These are phyloP conservation scores for Aspergillus indologenus DNA, from an alignment of 495 filamentous ascomycete genomes.

Conservation along the genomic window DNA sequence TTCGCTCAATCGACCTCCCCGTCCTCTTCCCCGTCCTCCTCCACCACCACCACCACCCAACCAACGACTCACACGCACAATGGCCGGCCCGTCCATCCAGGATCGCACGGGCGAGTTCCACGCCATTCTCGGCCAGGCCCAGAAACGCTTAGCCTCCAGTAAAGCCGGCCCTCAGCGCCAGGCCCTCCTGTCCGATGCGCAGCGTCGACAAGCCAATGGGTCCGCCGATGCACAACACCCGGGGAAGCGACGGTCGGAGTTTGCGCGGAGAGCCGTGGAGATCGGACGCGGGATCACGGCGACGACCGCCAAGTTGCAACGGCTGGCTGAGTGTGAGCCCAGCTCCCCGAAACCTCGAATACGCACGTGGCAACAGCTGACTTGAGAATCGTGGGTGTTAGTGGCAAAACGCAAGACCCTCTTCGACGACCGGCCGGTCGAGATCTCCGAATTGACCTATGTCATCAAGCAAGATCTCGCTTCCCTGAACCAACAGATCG, in stretches of 20 bases:
- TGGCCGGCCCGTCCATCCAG: constrained; percentile 77
- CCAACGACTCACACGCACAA: constrained; percentile 25
- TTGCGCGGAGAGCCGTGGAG: constrained; percentile 82
- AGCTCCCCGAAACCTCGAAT: neutral
- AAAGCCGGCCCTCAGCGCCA: constrained; percentile 76
- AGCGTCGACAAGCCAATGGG: constrained; percentile 68
- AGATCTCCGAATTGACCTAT: constrained; percentile 94
- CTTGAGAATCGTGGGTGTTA: constrained; percentile 23
- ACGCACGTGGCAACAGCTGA: no score
- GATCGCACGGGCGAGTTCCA: constrained; percentile 94
- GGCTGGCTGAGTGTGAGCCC: constrained; percentile 75
- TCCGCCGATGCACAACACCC: constrained; percentile 45
- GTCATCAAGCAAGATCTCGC: constrained; percentile 97
- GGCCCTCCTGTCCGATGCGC: constrained; percentile 72
- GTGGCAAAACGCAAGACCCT: constrained; percentile 95
- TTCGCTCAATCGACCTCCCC: neutral
- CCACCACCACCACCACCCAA: neutral
- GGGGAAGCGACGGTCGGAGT: constrained; percentile 64
- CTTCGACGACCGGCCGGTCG: constrained; percentile 93
- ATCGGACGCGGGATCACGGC: constrained; percentile 86
- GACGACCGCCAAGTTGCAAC: constrained; percentile 91
- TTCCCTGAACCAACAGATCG: constrained; percentile 82
- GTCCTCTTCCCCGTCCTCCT: no score
- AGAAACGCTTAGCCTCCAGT: constrained; percentile 64
- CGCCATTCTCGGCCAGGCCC: constrained; percentile 79